These are phyloP conservation scores for Arbutus unedo DNA, from an alignment of 148 eudicot species.

Conservation along the genomic window DNA sequence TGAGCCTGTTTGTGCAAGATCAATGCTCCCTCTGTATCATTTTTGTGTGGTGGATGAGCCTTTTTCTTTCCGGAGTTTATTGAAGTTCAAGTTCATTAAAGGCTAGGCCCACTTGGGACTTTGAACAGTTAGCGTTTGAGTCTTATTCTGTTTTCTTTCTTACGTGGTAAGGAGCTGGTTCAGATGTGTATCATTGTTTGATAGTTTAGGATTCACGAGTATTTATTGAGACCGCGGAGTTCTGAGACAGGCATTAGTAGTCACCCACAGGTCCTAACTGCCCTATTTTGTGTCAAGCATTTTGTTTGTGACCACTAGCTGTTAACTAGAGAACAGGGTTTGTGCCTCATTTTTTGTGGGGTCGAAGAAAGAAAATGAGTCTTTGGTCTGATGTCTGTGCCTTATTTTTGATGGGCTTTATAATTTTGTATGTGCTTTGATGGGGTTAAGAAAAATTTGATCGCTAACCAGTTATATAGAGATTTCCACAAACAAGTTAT, in stretches of 20 bases:
- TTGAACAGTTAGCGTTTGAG: background rate
- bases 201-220: background rate
- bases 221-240: background rate
- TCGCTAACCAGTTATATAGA: background rate
- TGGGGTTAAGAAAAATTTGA: background rate
- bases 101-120: background rate
- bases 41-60: background rate
- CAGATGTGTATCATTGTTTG: background rate
- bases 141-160: background rate
- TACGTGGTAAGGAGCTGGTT: background rate
- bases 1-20: background rate
- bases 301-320: background rate
- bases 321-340: background rate
- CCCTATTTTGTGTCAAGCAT: background rate
- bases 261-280: no score
- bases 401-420: background rate
- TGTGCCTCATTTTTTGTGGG: background rate
- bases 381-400: background rate
- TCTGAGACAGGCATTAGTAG: background rate
- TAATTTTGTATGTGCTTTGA: background rate
- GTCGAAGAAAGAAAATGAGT: background rate
- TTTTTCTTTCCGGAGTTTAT: background rate
- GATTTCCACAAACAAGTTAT: background rate
- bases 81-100: background rate
- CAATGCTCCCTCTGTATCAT: background rate